Evolutionary conservation across 768 basidiomycete genomes (phyloP), one percentile per base, ranked within the genome.

Genomic region (Gyrodon lividus): DNA sequence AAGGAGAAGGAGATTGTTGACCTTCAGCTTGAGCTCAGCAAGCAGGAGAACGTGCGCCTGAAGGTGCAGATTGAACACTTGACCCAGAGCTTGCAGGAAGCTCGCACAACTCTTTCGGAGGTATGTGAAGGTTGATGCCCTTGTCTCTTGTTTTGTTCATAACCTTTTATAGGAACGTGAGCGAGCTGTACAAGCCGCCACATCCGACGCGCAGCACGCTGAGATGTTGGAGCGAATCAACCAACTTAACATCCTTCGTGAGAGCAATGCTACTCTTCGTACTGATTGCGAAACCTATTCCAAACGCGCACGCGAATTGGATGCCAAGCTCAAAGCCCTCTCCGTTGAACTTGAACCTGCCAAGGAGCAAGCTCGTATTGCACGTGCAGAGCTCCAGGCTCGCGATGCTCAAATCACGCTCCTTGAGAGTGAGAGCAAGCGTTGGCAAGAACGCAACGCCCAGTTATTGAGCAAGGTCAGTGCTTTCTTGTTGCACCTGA

Each of bases 1-100:
- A 91, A 87, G 62, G 92, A 94, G 75, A 93, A 95, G 70, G 91
- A 94, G 65, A 92, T 95, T 46, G 86, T 90, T 40, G 92, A 95
- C 58, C 78, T 93, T 28, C 90, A 93, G 56, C 76, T 92, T 22
- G 89, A 93, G 60, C 80, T 94, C 43, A 79, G 84, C 74, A 82
- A 80, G 63, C 81, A 84, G 59, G 91, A 94, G 71, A 89, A 79
- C 57, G 70, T 80, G 8, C 80, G 91, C 5, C 67, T 91, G 46
- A 89, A 87, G 66, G 70, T 79, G 17, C 87, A 93, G 62, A 78
- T 89, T 23, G 90, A 92, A 6, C 84, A 88, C 59, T 65, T 92
- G 37, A 76, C 77, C 14, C 83, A 84, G 55, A 81, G 71, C 38
- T 70, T 94, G 60, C 81, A 90, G 47, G 89, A 92, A 50, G 80